Evolutionary conservation across 2,329 filamentous ascomycete genomes (phyloP).

Genomic region (Aspergillus glaucus): DNA sequence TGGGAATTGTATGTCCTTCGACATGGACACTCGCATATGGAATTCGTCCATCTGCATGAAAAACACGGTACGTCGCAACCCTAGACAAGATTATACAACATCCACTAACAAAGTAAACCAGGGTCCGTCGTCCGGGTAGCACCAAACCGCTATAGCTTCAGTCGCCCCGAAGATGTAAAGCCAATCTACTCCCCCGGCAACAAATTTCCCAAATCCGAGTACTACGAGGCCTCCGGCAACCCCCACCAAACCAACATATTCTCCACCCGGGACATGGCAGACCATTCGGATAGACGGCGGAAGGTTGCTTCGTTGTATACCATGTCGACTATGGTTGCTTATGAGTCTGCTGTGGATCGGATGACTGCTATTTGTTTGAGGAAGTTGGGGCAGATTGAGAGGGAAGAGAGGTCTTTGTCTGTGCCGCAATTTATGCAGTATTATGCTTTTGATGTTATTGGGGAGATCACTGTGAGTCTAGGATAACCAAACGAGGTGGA

Average conservation of each 20-base stretch:
- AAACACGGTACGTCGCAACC: not conserved
- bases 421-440: constrained; percentile 22
- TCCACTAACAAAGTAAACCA: not conserved
- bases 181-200: constrained; percentile 11
- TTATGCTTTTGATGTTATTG: constrained; percentile 14
- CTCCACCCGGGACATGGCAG: not conserved
- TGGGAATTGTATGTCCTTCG: constrained; percentile 13
- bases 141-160: constrained; percentile 9
- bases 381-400: constrained; percentile 2
- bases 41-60: constrained; percentile 1
- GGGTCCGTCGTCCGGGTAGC: constrained; percentile 8
- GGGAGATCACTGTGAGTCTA: constrained; percentile 6
- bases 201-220: constrained; percentile 12
- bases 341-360: constrained; percentile 10
- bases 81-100: not conserved
- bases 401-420: constrained; percentile 4
- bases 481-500: not conserved
- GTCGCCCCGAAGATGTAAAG: constrained; percentile 4
- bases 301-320: constrained; percentile 10
- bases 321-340: constrained; percentile 7
- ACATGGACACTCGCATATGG: constrained; percentile 1
- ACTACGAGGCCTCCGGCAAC: constrained; percentile 10
- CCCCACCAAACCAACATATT: constrained; percentile 3
- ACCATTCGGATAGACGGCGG: constrained; percentile 7
- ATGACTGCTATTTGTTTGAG: constrained; percentile 5